Base-by-base conservation (phyloP, 257 asterid species). In the Scutellaria baicalensis region DNA sequence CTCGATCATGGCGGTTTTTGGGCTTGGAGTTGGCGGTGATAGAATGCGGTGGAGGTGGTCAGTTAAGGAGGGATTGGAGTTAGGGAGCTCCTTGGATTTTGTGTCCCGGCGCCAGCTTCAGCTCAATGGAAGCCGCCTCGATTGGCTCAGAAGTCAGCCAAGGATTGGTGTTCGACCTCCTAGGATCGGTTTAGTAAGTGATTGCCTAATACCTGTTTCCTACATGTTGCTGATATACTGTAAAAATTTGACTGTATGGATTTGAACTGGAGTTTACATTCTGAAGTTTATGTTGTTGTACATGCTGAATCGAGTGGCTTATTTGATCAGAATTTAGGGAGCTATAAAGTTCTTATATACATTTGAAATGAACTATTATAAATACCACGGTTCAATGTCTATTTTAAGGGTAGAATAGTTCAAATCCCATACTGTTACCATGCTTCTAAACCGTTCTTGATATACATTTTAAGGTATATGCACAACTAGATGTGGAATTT, bases 131-230 rank as follows among this genome's bases (percentile, higher is more conserved):
- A 74, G 83, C 65, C 82, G 94, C 40, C 82, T 90, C 12, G 92
- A 90, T 79, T 77, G 79, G 78, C 84, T 88, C 44, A 74, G 96
- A 76, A 82, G 76, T 52, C 91, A 83, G 81, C 88, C 89, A 20
- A 80, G 94, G 79, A 73, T 90, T 9, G 96, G 97, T 39, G 81
- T 88, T 76, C 89, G 97, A 35, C 88, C 83, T 58, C 96, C 96
- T 8, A 81, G 88, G 73, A 82, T 92, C 68, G 87, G 90, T 66
- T 78, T 92, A 71, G 97, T 89, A 76, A 85, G 96, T 85, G 77
- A 45, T 67, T 71, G 54, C 6, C 21, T 55, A 35, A 8, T 64
- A 38, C 27, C 40, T 20, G 13, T 18, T 23, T 11, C 7, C 38
- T 23, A 31, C 62, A 16, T 36, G 69, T 65, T 39, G 50, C 45